A percentile compares a stretch with the other conserved stretches of the same genome.
Conservation (phyloP, 208 protist genomes). For the Wallacemonas rigidus region DNA sequence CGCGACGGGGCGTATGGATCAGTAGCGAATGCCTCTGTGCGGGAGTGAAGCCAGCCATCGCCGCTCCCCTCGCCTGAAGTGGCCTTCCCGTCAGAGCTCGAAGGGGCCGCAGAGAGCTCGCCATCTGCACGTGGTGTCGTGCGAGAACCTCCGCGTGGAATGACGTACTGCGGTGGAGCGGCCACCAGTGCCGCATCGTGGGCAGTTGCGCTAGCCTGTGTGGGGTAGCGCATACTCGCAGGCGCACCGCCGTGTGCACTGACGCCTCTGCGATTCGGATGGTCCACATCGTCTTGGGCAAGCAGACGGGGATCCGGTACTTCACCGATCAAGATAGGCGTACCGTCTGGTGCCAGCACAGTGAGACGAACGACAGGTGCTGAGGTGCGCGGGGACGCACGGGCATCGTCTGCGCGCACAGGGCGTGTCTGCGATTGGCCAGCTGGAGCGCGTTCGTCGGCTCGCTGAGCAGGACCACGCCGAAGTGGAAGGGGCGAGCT, state of each 20-base stretch:
- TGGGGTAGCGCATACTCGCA: no score
- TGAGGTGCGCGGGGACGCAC: background rate
- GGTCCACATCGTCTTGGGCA: background rate
- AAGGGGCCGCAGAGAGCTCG: no score
- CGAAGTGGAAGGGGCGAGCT: background rate
- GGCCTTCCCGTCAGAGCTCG: no score
- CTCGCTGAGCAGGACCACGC: no score
- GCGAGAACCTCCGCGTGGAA: background rate
- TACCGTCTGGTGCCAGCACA: conserved; percentile 9
- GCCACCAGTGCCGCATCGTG: background rate
- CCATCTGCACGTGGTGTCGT: no score
- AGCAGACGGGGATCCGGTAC: conserved; percentile 2
- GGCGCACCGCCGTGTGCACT: background rate
- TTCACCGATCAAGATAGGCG: conserved; percentile 2
- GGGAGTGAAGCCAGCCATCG: no score
- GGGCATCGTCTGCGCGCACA: no score
- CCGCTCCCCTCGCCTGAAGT: no score
- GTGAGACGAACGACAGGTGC: conserved; percentile 1
- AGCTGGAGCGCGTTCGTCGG: background rate
- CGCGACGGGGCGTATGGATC: no score
- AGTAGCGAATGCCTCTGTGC: no score
- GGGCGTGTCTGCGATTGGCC: no score
- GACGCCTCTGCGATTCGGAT: background rate
- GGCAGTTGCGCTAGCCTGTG: no score
- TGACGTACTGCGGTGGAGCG: background rate